Evolutionary conservation across 2,329 filamentous ascomycete species (phyloP).

Genomic region (Hypoxylon sp.): DNA sequence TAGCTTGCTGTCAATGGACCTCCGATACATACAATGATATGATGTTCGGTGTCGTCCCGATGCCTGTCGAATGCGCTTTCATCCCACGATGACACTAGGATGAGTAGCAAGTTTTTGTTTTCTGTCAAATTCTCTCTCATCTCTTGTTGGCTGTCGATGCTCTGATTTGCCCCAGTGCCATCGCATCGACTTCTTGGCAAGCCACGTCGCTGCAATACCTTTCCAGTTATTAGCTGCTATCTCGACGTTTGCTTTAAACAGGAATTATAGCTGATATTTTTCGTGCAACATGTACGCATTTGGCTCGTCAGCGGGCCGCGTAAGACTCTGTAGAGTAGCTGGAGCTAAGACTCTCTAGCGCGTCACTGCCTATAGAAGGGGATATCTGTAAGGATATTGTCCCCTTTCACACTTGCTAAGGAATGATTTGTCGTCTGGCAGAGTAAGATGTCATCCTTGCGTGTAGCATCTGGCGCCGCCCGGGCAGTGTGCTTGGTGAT

Average conservation of each 20-base stretch:
- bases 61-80: neutral
- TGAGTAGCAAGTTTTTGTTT: constrained; percentile 4
- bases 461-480: neutral
- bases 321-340: constrained; percentile 3
- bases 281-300: constrained; percentile 9
- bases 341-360: constrained; percentile 5
- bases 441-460: neutral
- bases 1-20: neutral
- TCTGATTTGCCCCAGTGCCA: constrained; percentile 14
- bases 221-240: neutral
- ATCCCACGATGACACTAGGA: constrained; percentile 2
- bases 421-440: neutral
- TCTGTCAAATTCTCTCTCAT: neutral
- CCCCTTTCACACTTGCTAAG: neutral
- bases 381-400: neutral
- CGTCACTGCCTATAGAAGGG: constrained; percentile 1
- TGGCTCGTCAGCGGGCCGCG: constrained; percentile 16
- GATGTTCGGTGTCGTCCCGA: neutral
- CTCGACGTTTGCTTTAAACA: neutral
- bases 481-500: neutral
- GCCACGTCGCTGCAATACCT: constrained; percentile 19
- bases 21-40: constrained; percentile 1
- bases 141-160: constrained; percentile 1
- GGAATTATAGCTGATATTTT: neutral
- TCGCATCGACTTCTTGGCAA: constrained; percentile 20